Conservation (phyloP, 1,284 basidiomycete genomes). For the Takashimella tepidaria region DNA sequence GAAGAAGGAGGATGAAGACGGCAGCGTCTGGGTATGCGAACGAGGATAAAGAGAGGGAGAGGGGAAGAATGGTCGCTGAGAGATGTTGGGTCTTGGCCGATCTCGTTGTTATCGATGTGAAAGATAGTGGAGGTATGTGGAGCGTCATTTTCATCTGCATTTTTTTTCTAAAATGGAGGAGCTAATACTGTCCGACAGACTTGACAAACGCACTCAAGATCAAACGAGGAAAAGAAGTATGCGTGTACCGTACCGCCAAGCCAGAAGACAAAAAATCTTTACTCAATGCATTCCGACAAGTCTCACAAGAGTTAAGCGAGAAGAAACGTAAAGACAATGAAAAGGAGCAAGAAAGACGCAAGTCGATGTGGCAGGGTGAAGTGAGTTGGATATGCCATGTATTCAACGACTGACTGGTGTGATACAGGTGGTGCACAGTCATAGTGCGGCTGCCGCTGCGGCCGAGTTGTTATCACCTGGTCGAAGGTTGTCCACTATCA, state of each 20-base stretch:
- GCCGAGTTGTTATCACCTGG: constrained; percentile 49
- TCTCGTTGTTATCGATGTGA: constrained; percentile 89
- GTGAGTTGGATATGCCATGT: constrained; percentile 49
- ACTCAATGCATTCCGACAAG: constrained; percentile 78
- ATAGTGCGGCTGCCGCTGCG: constrained; percentile 1
- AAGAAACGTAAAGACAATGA: constrained; percentile 87
- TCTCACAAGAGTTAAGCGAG: constrained; percentile 82
- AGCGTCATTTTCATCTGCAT: too few species aligned
- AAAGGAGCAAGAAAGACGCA: constrained; percentile 79
- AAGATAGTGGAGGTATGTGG: constrained; percentile 77
- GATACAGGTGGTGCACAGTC: not conserved
- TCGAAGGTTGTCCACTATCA: constrained; percentile 61
- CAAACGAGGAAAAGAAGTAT: constrained; percentile 83
- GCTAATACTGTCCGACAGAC: constrained; percentile 50
- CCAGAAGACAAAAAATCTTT: constrained; percentile 79
- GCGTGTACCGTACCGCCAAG: constrained; percentile 82
- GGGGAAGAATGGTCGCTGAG: constrained; percentile 73
- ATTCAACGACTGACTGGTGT: constrained; percentile 1
- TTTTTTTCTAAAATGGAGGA: not conserved
- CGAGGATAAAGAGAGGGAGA: constrained; percentile 54
- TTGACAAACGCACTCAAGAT: constrained; percentile 97
- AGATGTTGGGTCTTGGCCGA: constrained; percentile 87
- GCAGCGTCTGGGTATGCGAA: constrained; percentile 6
- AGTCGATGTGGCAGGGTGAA: constrained; percentile 68
- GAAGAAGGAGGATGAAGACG: constrained; percentile 49